These are phyloP conservation scores for Inga leiocalycina DNA, from an alignment of 306 rosid species.

Conservation along the genomic window DNA sequence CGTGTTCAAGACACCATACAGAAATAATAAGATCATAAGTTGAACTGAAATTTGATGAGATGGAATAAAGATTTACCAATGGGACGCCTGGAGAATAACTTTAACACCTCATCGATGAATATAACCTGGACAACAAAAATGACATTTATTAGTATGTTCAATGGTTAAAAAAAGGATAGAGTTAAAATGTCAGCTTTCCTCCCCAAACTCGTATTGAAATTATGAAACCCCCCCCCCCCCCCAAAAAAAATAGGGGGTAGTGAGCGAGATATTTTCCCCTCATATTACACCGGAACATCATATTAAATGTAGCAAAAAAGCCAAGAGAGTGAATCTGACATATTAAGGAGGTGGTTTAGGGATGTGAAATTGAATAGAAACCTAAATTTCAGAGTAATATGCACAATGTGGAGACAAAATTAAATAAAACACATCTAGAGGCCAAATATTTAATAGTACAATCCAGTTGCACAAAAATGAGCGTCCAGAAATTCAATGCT, in stretches of 20 bases:
- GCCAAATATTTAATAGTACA: not conserved
- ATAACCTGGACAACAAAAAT: slow-evolving; percentile 60
- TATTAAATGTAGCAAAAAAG: not conserved
- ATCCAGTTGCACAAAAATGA: not conserved
- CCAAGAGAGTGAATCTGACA: not conserved
- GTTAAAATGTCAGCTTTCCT: not conserved
- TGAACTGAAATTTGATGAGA: slow-evolving; percentile 29
- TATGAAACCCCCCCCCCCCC: not conserved
- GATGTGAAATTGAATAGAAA: not conserved
- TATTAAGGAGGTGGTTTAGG: not conserved
- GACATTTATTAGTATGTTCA: slow-evolving; percentile 2
- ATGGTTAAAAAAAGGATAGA: not conserved
- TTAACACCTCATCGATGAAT: slow-evolving; percentile 86
- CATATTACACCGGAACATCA: not conserved
- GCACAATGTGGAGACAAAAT: not conserved
- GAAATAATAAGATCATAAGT: slow-evolving; percentile 3
- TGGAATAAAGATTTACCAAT: slow-evolving; percentile 52
- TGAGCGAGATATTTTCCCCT: not conserved
- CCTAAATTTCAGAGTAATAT: not conserved
- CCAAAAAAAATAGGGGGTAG: not conserved
- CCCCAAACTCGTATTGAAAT: not conserved
- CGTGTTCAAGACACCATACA: slow-evolving; percentile 8
- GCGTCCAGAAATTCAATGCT: not conserved
- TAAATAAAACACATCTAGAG: not conserved
- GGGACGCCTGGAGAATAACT: slow-evolving; percentile 87